A percentile compares a stretch with the other conserved stretches of the same genome.
phyloP scores from a whole-genome alignment of 164 flowering plant species.

The Tetrastigma voinierianum region DNA sequence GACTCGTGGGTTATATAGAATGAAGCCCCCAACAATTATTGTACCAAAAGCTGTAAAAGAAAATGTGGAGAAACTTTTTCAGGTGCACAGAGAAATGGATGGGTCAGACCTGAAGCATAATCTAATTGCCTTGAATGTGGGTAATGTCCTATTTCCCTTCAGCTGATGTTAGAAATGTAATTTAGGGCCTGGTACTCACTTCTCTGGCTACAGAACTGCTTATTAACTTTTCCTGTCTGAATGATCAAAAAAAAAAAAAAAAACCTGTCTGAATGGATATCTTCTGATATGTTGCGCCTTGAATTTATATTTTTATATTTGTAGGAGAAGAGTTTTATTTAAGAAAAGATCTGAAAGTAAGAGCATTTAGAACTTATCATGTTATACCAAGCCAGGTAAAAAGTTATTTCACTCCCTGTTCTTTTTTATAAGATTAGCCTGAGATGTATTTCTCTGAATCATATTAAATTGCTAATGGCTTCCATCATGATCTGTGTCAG shows the following conservation, averaged over 20 bases:
- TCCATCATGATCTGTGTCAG: conserved; percentile 33
- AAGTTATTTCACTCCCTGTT: neutral
- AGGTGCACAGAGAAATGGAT: conserved; percentile 78
- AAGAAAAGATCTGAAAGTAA: conserved; percentile 77
- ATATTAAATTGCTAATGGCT: neutral
- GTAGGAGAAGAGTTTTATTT: conserved; percentile 77
- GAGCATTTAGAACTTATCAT: conserved; percentile 83
- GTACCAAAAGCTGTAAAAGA: conserved; percentile 69
- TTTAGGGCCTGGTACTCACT: neutral
- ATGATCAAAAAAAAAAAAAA: too few relatives aligned
- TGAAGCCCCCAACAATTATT: conserved; percentile 87
- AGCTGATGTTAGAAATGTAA: neutral
- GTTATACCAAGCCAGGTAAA: conserved; percentile 78
- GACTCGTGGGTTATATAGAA: conserved; percentile 68
- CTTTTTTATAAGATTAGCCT: neutral
- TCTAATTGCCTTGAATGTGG: conserved; percentile 67
- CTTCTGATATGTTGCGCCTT: neutral
- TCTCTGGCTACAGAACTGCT: too few relatives aligned
- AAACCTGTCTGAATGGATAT: neutral
- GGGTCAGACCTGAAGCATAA: conserved; percentile 72
- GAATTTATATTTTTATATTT: conserved; percentile 8
- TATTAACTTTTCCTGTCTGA: neutral
- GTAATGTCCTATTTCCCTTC: conserved; percentile 34
- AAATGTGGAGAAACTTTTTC: conserved; percentile 69
- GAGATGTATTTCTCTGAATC: neutral